These are phyloP conservation scores for Eimeria acervulina DNA, from an alignment of 169 alveolate genomes.

Conservation along the genomic window DNA sequence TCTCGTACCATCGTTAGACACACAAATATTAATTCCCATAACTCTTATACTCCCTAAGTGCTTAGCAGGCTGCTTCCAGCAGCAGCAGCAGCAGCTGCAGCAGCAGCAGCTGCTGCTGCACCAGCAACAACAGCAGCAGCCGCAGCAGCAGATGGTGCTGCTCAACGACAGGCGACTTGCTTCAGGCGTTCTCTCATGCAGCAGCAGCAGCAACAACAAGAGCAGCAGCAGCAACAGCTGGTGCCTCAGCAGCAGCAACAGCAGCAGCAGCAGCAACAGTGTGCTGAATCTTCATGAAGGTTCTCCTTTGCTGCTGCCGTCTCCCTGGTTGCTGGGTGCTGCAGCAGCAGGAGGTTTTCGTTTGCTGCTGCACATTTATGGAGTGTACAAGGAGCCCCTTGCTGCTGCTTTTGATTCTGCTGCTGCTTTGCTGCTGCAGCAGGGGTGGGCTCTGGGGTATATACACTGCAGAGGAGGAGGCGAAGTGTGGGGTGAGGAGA, in stretches of 20 bases:
- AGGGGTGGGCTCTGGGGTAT: background rate
- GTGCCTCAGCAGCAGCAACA: background rate
- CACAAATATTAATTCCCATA: background rate
- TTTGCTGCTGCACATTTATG: slow-evolving; percentile 14
- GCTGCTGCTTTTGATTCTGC: slow-evolving; percentile 32
- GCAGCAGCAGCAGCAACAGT: background rate
- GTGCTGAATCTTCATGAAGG: background rate
- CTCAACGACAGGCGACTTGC: background rate
- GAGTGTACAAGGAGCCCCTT: slow-evolving; percentile 19
- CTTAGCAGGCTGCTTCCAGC: background rate
- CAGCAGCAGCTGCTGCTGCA: slow-evolving; percentile 6
- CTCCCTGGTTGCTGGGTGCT: background rate
- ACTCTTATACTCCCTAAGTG: background rate
- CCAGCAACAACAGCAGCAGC: background rate
- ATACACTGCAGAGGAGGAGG: slow-evolving; percentile 14
- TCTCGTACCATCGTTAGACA: background rate
- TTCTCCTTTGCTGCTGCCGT: slow-evolving; percentile 25
- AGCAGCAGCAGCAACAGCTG: background rate
- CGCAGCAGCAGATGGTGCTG: background rate
- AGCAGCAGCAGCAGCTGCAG: slow-evolving; percentile 1
- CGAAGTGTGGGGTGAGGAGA: background rate
- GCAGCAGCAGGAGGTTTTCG: background rate
- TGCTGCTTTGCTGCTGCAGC: slow-evolving; percentile 57
- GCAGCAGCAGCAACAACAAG: slow-evolving; percentile 2
- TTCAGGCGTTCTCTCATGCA: background rate